Evolutionary conservation across 352 stramenopile genomes (phyloP).

Genomic region (Phytopythium mirpurense): DNA sequence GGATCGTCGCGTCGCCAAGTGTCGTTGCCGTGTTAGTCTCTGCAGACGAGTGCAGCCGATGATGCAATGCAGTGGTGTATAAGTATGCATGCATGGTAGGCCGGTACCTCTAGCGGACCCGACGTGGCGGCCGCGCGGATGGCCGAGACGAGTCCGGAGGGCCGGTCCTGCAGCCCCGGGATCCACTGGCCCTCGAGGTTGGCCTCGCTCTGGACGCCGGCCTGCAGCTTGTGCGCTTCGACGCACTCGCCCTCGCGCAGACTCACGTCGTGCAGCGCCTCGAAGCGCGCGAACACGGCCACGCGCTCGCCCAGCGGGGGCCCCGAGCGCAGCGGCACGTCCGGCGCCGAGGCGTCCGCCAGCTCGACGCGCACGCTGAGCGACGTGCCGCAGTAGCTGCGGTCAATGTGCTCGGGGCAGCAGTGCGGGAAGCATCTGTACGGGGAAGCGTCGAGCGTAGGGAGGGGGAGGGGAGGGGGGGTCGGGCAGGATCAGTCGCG

Average conservation of each 20-base stretch:
- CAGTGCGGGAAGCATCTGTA: conserved; percentile 63
- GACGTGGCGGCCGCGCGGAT: conserved; percentile 7
- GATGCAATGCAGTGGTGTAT: no score
- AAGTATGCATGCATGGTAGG: no score
- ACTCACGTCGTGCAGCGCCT: conserved; percentile 28
- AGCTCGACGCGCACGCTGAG: conserved; percentile 40
- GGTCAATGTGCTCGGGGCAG: conserved; percentile 62
- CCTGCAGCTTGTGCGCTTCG: conserved; percentile 30
- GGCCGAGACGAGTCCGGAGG: conserved; percentile 19
- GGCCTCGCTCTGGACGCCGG: conserved; percentile 36
- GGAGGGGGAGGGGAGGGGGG: no score
- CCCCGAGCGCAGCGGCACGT: background rate
- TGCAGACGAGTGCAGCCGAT: no score
- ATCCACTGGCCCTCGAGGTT: conserved; percentile 64
- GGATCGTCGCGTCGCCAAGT: no score
- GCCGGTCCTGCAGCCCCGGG: conserved; percentile 36
- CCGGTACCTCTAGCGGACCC: conserved; percentile 11
- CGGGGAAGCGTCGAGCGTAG: no score
- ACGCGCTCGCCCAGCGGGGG: conserved; percentile 11
- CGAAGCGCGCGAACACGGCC: conserved; percentile 32
- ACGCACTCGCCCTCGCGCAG: conserved; percentile 37
- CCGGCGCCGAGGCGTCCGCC: conserved; percentile 5
- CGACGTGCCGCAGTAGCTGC: conserved; percentile 66
- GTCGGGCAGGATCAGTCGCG: no score
- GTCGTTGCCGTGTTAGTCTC: no score